Evolutionary conservation across 1,139 yeast genomes (phyloP), one percentile per base, ranked within the genome.

Genomic region (Taphrina pruni): DNA sequence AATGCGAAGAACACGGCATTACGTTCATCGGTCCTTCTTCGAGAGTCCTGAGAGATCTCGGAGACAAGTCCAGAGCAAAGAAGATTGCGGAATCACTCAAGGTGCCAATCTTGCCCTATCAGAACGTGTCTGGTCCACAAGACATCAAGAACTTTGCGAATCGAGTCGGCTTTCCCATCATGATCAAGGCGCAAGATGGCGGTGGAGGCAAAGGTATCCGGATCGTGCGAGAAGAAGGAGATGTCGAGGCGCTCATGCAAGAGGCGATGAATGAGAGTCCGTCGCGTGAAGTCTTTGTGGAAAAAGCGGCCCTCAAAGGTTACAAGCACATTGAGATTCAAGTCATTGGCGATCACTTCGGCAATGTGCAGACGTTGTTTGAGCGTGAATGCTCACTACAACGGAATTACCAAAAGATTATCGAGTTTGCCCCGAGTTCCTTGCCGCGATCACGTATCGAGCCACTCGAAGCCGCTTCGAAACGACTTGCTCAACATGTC

Each of bases 191-290:
- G 26, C 93, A 98, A 72, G 98, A 98, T 46, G 99, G 99, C 78
- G 99, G 99, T 75, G 99, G 99, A 78, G 99, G 99, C 79, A 94
- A 93, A 76, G 99, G 99, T 73, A 82, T 94, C 75, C 97, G 92
- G 78, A 89, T 92, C 77, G 97, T 93, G 71, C 96, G 92, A 75
- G 84, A 87, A 56, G 90, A 86, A 74, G 86, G 79, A 17, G 97
- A 93, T 71, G 20, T 87, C 93, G 72, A 90, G 86, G 7, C 64
- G 6, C 38, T 57, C n/a, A 38, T 79, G 56, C 45, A 65, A 32
- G 64, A 57, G 35, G 69, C 69, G 17, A 21, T 57, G 21, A 43
- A 52, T 14, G 66, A 48, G 81, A 89, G 73, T 96, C 93, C 17
- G 93, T 91, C 79, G 89, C 86, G 97, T 97, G 74, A 98, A 93